Percentiles rank a stretch among this genome's conserved stretches.
phyloP scores from a whole-genome alignment of 805 yeast species.

The Wickerhamomyces silvicola region DNA sequence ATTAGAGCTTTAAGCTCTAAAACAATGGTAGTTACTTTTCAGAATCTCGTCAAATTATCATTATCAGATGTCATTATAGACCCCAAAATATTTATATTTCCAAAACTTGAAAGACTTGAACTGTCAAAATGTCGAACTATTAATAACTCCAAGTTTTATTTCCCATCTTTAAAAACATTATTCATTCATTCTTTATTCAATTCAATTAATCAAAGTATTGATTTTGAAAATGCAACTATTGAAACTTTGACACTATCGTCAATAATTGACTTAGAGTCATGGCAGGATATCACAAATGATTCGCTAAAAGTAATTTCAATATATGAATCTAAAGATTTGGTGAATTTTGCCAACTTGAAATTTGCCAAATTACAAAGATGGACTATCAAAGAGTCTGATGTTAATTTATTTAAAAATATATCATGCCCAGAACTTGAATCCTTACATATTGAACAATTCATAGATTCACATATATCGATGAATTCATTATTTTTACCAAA shows the following conservation, averaged over 20 bases:
- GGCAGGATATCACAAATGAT: constrained; percentile 6
- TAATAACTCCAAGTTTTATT: constrained; percentile 2
- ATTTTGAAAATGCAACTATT: constrained; percentile 4
- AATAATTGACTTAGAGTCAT: constrained; percentile 6
- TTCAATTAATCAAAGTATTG: constrained; percentile 7
- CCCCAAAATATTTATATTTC: constrained; percentile 8
- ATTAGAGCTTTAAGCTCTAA: constrained; percentile 2
- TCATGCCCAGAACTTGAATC: constrained; percentile 6
- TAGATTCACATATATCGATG: constrained; percentile 7
- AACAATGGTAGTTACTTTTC: constrained; percentile 7
- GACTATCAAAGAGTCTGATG: constrained; percentile 9
- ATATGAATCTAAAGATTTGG: constrained; percentile 4
- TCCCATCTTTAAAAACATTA: constrained; percentile 3
- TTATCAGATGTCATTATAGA: constrained; percentile 4
- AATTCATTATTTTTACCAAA: constrained; percentile 7
- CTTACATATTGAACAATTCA: constrained; percentile 13
- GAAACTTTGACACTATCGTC: constrained; percentile 2
- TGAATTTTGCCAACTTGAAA: constrained; percentile 2
- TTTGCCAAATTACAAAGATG: constrained; percentile 2
- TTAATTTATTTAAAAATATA: constrained; percentile 3
- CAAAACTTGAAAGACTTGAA: constrained; percentile 3
- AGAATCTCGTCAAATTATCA: constrained; percentile 4
- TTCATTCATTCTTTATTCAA: constrained; percentile 3
- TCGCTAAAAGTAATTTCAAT: constrained; percentile 5
- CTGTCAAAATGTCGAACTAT: constrained; percentile 5